Base-by-base conservation (phyloP, 345 rosid genomes). In the Lagerstroemia speciosa region DNA sequence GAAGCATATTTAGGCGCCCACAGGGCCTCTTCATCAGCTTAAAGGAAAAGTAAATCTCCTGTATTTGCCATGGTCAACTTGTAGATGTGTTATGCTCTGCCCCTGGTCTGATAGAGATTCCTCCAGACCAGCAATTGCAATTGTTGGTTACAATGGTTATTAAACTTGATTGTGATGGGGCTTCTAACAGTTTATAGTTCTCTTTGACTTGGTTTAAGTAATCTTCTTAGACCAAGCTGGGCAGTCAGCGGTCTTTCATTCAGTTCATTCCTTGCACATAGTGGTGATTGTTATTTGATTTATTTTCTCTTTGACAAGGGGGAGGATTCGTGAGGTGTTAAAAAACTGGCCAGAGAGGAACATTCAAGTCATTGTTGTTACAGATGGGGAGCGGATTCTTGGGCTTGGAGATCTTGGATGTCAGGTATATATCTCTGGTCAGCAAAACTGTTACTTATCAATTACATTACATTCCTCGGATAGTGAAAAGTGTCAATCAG, bases 371-470 rank as follows among this genome's bases (percentile, higher is more conserved):
- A 91, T 93, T 76, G 97, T 93, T 67, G 97, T 93, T 68, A 93
- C 97, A 33, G 98, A 93, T 70, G 98, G 97, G 64, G 97, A 93
- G 83, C 85, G 98, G 69, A 93, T 93, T 74, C 74, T 93, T 77
- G 98, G 98, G 55, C 85, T 93, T 17, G 98, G 98, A 48, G 98
- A 93, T 78, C 96, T 93, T 74, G 98, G 98, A 30, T 93, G 97
- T 75, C 98, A 92, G 89, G 98, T 87, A 78, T 58, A 70, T 57
- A 20, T 63, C 38, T 32, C 64, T 27, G 14, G 8, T 7, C 19
- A 40, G 31, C n/a, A 27, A 1, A 31, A 15, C 12, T 24, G 31
- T 22, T 14, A 67, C 31, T 55, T 5, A 26, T 55, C 7, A n/a
- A 3, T 11, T n/a, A 6, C 61, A 55, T 26, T n/a, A 26, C 15